A percentile compares a stretch with the other conserved stretches of the same genome.
These are phyloP conservation scores for Gracilaria gracilis DNA, from an alignment of 23 red algal species.

Conservation along the genomic window DNA sequence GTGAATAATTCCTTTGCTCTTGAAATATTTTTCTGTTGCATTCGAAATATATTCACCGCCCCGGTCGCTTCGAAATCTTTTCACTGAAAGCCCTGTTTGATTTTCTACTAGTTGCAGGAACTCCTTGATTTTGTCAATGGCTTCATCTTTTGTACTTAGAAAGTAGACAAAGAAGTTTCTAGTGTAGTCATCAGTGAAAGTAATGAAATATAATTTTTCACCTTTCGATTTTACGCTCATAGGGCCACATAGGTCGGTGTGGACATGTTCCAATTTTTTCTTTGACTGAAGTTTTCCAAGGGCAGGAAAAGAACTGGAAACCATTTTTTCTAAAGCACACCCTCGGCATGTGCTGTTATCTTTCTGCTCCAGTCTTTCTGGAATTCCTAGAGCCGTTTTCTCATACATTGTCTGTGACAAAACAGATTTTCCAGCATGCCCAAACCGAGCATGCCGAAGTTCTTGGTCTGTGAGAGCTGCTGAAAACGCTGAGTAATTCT, in stretches of 20 bases:
- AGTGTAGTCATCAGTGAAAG: constrained; percentile 39
- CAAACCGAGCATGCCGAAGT: constrained; percentile 5
- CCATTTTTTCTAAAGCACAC: not conserved
- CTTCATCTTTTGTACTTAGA: constrained; percentile 29
- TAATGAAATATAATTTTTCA: constrained; percentile 32
- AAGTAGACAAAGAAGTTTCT: constrained; percentile 20
- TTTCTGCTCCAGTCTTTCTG: constrained; percentile 7
- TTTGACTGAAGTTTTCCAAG: constrained; percentile 7
- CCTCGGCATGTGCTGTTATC: not conserved
- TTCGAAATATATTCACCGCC: constrained; percentile 38
- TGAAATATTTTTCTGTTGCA: constrained; percentile 1
- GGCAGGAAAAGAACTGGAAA: not conserved
- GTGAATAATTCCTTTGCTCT: constrained; percentile 31
- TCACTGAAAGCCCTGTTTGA: constrained; percentile 20
- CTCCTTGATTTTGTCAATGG: not conserved
- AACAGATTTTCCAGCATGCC: not conserved
- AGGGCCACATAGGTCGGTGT: constrained; percentile 54
- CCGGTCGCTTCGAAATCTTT: constrained; percentile 19
- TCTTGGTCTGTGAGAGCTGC: not conserved
- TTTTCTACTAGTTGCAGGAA: constrained; percentile 10
- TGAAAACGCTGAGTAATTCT: not conserved
- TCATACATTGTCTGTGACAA: not conserved
- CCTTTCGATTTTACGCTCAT: constrained; percentile 17
- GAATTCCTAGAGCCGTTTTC: not conserved
- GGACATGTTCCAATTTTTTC: constrained; percentile 40